Conservation (phyloP, 148 eudicot species). For the Rhododendron molle region DNA sequence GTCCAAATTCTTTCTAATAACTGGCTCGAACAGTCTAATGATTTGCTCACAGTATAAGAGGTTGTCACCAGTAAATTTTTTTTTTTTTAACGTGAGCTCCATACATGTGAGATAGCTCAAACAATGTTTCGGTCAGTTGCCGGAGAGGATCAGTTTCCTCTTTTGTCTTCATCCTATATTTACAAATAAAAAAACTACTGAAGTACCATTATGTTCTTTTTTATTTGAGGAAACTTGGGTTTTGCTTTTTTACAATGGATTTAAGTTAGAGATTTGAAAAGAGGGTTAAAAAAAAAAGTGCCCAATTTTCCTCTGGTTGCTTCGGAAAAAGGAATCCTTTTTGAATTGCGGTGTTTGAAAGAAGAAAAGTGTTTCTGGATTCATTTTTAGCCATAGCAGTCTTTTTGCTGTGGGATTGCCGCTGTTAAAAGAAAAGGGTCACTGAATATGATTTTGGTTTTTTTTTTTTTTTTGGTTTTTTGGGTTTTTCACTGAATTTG, state of each 20-base stretch:
- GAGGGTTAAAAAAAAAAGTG: neutral
- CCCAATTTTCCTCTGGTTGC: neutral
- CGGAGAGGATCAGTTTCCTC: neutral
- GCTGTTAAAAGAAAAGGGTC: neutral
- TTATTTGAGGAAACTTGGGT: neutral
- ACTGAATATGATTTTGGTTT: neutral
- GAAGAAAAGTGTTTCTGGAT: neutral
- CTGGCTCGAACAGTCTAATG: neutral
- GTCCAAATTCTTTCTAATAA: neutral
- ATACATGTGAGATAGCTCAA: neutral
- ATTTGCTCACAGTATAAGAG: neutral
- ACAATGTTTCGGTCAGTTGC: neutral
- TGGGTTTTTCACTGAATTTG: no score
- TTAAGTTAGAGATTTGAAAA: neutral
- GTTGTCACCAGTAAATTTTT: no score
- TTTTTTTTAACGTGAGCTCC: neutral
- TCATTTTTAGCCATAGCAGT: neutral
- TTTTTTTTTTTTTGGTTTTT: no score
- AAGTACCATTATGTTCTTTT: no score
- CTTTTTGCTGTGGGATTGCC: constrained; percentile 5
- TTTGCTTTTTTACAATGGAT: neutral
- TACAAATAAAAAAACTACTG: neutral
- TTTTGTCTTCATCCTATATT: neutral
- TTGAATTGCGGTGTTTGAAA: neutral
- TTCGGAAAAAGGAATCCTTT: neutral